Base-by-base conservation (phyloP, 1,284 basidiomycete genomes). In the Puccinia horiana region DNA sequence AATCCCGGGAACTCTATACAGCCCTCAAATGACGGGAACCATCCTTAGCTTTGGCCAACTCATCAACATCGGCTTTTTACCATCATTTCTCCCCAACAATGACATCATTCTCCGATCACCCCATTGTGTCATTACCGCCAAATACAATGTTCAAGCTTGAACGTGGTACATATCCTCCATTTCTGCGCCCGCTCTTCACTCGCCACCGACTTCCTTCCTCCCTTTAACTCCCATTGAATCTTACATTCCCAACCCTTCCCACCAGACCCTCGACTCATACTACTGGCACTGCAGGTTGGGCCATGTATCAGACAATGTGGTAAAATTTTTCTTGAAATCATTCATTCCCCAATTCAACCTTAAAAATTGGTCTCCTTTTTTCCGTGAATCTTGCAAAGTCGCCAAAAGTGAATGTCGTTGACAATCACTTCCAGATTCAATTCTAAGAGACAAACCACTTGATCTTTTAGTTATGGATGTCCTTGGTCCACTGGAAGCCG, bases 391-490 rank as follows among this genome's bases (percentile, higher is more conserved):
- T 4, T 69, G 67, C 35, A 69, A 69, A 18, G 2, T 47, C 1
- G 14, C 67, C 20, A 69, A 69, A 20, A 69, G 67, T 26, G 23
- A 69, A 47, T 40, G 40, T 26, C 37, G 67, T 12, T 23, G 40
- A 9, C 40, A 69, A n/a, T 3, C 2, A 3, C 20, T 61, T 16
- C 58, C 75, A 2, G 75, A 61, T 29, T 1, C 18, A 4, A 76
- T 44, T 1, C 75, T 37, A 0, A 42, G n/a, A 12, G 23, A 69
- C 2, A n/a, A 69, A 2, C 3, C 5, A 18, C 56, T 76, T 23
- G 75, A 76, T 12, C 42, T 76, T 14, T 20, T 76, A 8, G 49
- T 56, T 2, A 63, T 32, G 2, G 75, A 76, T 20, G 75, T 76
- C 2, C 67, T 69, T 4, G 67, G 67, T 11, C 67, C 67, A 2